A percentile compares a stretch with the other conserved stretches of the same genome.
These are phyloP conservation scores for Liquidambar formosana DNA, from an alignment of 164 flowering plant species.

Conservation along the genomic window DNA sequence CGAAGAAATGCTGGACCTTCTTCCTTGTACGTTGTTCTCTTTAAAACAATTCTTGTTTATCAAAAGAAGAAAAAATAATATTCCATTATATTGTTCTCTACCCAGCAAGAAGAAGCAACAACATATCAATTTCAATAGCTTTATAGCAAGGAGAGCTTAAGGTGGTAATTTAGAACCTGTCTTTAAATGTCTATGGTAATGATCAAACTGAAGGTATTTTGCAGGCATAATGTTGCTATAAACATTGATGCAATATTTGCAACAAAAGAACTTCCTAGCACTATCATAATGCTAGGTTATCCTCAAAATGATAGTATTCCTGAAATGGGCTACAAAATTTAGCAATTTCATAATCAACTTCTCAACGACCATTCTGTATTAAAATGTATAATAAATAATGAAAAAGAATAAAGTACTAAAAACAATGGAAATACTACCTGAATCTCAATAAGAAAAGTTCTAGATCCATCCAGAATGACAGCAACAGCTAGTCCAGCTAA, in stretches of 20 bases:
- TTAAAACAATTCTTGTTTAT: too few species aligned
- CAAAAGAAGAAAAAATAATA: too few species aligned
- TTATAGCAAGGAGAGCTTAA: neutral
- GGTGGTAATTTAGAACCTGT: neutral
- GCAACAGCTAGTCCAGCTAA: conserved; percentile 91
- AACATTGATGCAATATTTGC: neutral
- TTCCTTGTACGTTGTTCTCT: too few species aligned
- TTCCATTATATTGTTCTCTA: neutral
- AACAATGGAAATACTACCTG: conserved; percentile 54
- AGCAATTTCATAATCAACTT: neutral
- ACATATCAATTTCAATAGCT: neutral
- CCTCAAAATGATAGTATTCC: neutral
- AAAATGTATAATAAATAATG: neutral
- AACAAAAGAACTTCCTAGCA: neutral
- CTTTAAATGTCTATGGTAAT: neutral
- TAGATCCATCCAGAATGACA: conserved; percentile 87
- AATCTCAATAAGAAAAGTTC: conserved; percentile 82
- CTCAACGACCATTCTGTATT: neutral
- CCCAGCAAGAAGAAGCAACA: neutral
- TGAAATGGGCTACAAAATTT: neutral
- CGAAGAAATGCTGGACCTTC: too few species aligned
- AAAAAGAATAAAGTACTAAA: neutral
- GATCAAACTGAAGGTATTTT: neutral
- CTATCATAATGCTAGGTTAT: neutral
- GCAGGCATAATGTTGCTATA: neutral